Evolutionary conservation across 1,284 basidiomycete genomes (phyloP), one percentile per base, ranked within the genome.

Genomic region (Farysia itapuensis): DNA sequence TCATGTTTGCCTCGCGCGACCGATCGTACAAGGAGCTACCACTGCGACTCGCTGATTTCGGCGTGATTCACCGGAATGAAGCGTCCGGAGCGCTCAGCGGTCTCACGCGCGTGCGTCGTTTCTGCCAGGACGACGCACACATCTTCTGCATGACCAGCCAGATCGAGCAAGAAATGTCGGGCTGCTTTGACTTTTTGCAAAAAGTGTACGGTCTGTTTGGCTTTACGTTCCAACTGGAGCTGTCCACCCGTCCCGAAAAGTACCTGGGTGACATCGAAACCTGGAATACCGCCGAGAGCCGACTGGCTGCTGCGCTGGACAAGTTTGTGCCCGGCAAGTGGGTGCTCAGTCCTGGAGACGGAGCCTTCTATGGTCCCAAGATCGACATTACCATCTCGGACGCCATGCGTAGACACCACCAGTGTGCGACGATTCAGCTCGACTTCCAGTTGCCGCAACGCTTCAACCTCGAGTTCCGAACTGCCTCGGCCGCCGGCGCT

Each of bases 381-480:
- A 95, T 98, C 75, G 95, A 98, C 79, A 95, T 99, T 79, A 92
- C 90, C 54, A 90, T 98, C 77, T 85, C 85, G 25, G 95, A 99
- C 75, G 94, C 95, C 0, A 85, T 84, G 52, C 86, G 93, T 37
- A 90, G 91, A 25, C 93, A 65, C 30, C 59, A 92, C 85, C 95
- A 99, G 79, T 98, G 95, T 70, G 94, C 93, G 34, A 98, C 95
- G 4, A 97, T 98, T 78, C 89, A 98, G 79, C 88, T 99, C 63
- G 95, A 98, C 81, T 99, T 97, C 85, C 91, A 98, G 79, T 84
- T 99, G 8, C 95, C 95, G n/a, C 88, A 96, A 75, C 86, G 91
- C 38, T 98, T 99, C 82, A 88, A 95, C 79, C 83, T 99, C 59
- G 88, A 88, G 74, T 98, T 92, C 80, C 88, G 91, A 31, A 85